Evolutionary conservation across 352 stramenopile species (phyloP).

Genomic region (Globisporangium irregulare): DNA sequence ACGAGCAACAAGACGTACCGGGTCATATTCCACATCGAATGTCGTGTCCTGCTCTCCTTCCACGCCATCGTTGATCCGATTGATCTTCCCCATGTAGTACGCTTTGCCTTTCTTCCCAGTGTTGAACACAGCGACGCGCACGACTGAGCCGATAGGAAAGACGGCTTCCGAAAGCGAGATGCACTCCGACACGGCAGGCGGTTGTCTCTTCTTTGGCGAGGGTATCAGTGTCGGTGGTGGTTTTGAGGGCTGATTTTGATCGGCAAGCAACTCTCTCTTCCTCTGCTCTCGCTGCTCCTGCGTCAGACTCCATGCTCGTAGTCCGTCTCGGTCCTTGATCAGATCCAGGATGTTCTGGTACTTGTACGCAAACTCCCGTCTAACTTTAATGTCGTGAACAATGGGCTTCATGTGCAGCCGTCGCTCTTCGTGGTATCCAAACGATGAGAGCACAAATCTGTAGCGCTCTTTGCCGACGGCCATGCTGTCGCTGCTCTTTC

Average conservation of each 20-base stretch:
- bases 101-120: constrained; percentile 7
- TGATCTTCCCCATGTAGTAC: constrained; percentile 29
- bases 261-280: neutral
- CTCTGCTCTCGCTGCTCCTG: constrained; percentile 31
- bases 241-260: neutral
- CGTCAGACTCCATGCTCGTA: constrained; percentile 55
- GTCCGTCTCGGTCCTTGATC: constrained; percentile 59
- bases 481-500: constrained; percentile 48
- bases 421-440: constrained; percentile 39
- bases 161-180: constrained; percentile 35
- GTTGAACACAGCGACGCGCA: constrained; percentile 30
- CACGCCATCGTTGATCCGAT: constrained; percentile 26
- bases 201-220: neutral
- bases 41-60: constrained; percentile 20
- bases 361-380: constrained; percentile 61
- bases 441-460: constrained; percentile 51
- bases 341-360: constrained; percentile 70
- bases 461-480: constrained; percentile 51
- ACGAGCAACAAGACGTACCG: constrained; percentile 21
- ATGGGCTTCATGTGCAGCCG: constrained; percentile 51
- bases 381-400: constrained; percentile 30
- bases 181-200: constrained; percentile 6
- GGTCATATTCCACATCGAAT: constrained; percentile 49
- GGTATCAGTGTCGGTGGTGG: neutral
- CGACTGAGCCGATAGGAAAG: constrained; percentile 39